Conservation (phyloP, 2,329 filamentous ascomycete species). For the Diplodia corticola region DNA sequence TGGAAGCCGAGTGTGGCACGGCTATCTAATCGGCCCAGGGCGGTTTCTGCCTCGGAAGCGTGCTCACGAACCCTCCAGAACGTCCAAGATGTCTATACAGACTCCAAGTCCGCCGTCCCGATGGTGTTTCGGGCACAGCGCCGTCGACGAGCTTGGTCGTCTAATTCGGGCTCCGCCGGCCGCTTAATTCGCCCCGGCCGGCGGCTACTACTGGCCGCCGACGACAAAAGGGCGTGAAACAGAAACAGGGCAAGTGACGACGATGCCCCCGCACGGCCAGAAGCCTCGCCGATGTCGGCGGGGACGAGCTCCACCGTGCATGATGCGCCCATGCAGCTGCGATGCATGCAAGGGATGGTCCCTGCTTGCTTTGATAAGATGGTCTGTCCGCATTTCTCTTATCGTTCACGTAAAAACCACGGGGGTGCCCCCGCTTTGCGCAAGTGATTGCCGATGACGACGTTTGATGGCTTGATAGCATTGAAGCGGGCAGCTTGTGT, state of each 20-base stretch:
- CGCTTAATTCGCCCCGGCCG: background rate
- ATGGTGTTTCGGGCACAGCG: background rate
- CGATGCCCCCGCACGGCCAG: background rate
- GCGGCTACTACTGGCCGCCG: background rate
- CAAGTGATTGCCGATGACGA: background rate
- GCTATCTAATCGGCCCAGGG: background rate
- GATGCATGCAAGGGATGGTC: background rate
- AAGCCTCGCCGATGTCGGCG: background rate
- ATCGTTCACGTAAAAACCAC: background rate
- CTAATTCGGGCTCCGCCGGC: background rate
- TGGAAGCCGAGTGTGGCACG: background rate
- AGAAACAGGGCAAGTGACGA: background rate
- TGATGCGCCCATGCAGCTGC: background rate
- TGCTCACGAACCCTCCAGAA: background rate
- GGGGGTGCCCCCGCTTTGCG: background rate
- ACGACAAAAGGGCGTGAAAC: background rate
- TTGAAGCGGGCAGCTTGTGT: background rate
- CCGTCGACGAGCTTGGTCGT: background rate
- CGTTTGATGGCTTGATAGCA: background rate
- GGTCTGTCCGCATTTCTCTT: background rate
- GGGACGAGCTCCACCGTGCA: background rate
- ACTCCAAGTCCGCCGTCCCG: background rate
- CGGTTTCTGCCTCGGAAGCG: background rate
- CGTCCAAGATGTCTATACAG: background rate
- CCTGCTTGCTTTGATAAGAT: background rate